These are phyloP conservation scores for Volvox reticuliferus DNA, from an alignment of 139 green algal species.

Conservation along the genomic window DNA sequence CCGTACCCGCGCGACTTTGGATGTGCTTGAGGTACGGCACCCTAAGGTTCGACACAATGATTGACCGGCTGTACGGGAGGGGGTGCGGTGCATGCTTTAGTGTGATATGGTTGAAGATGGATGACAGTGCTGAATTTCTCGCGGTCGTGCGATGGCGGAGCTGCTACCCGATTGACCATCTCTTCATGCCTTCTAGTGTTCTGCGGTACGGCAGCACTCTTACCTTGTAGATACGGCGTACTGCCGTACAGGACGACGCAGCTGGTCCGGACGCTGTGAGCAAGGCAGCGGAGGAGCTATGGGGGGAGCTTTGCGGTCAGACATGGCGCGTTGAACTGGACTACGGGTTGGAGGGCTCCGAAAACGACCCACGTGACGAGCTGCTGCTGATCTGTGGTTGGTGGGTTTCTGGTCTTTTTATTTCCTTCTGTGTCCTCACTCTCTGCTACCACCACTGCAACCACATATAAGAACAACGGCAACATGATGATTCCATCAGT, in stretches of 20 bases:
- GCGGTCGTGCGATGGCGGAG: too few relatives aligned
- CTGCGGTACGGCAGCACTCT: neutral
- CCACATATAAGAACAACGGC: neutral
- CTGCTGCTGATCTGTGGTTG: constrained; percentile 13
- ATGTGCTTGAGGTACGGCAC: constrained; percentile 1
- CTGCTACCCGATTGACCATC: neutral
- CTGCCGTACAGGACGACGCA: neutral
- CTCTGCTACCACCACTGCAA: neutral
- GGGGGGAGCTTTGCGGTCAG: constrained; percentile 24
- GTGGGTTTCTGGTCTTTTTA: neutral
- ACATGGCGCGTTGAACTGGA: constrained; percentile 30
- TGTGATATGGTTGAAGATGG: too few relatives aligned
- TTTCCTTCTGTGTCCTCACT: too few relatives aligned
- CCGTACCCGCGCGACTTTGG: neutral
- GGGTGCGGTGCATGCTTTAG: too few relatives aligned
- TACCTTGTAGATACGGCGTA: neutral
- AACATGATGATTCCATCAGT: neutral
- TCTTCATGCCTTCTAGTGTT: too few relatives aligned
- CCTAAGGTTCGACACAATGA: neutral
- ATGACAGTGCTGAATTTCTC: too few relatives aligned
- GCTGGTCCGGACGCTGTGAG: neutral
- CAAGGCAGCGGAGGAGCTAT: constrained; percentile 18
- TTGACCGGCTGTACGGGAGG: too few relatives aligned
- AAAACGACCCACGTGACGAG: neutral
- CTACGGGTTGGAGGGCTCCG: constrained; percentile 25